These are phyloP conservation scores for Phalaenopsis hybrid DNA, from an alignment of 116 monocot species.

Conservation along the genomic window DNA sequence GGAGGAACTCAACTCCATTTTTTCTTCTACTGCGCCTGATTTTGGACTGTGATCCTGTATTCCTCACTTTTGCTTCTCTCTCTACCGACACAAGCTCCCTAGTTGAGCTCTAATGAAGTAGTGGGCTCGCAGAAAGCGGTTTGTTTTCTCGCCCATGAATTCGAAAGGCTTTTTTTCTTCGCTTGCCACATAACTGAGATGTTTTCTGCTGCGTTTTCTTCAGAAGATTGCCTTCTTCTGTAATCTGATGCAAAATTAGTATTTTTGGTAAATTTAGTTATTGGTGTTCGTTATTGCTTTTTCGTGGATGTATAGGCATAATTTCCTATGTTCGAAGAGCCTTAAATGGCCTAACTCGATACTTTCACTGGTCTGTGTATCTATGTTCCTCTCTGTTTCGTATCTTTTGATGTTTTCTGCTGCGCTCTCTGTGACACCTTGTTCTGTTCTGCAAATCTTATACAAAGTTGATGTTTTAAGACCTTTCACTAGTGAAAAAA, in stretches of 20 bases:
- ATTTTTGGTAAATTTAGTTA: no score
- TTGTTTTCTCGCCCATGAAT: background rate
- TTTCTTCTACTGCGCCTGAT: background rate
- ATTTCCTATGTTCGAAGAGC: background rate
- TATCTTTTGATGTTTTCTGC: background rate
- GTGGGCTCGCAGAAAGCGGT: background rate
- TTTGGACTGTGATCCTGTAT: background rate
- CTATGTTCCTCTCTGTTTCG: background rate
- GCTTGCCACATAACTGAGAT: no score
- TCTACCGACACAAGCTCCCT: background rate
- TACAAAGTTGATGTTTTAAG: background rate
- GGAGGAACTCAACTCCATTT: background rate
- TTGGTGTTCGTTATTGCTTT: background rate
- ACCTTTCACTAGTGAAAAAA: background rate
- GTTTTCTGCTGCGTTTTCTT: no score
- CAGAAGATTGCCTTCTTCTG: no score
- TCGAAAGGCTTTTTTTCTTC: background rate
- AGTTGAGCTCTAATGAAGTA: background rate
- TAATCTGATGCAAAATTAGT: no score
- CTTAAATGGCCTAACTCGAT: background rate
- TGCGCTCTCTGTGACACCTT: background rate
- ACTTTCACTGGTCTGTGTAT: no score
- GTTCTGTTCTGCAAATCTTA: background rate
- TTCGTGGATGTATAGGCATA: background rate
- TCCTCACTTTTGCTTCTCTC: background rate